Base-by-base conservation (phyloP, 768 basidiomycete genomes). In the Saitozyma podzolica region DNA sequence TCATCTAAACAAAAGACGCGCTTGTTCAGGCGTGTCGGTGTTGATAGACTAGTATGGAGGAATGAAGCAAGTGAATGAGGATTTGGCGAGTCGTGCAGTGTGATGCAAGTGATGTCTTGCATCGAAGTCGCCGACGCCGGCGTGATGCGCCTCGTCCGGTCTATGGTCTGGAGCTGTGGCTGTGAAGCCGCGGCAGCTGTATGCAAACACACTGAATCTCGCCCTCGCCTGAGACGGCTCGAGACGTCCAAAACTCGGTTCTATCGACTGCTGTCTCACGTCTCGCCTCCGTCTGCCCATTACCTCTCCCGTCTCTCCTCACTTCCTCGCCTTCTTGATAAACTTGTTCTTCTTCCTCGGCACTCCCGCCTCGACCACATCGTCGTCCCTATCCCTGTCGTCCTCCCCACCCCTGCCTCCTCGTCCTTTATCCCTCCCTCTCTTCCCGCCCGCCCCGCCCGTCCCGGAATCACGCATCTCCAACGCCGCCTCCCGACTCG, bases 341-440 rank as follows among this genome's bases (percentile, higher is more conserved):
- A 70, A 70, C 62, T 69, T 69, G 52, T 69, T 78, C 52, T 84
- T 88, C 81, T 85, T 87, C 49, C 72, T 80, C 14, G 91, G 90
- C 85, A 95, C 87, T 1, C 92, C 94, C 50, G 90, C 92, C 80
- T 97, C 90, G 8, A 91, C 86, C 17, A 87, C 83, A 81, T 97
- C 95, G 74, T 99, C 95, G 68, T 97, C 95, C 63, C 92, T 83
- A 80, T 96, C 94, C 74, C 85, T 84, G 57, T 91, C 89, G 73
- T 92, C 93, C 61, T 82, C 83, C 17, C 83, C 84, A 13, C 69
- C 72, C 10, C 84, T 77, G 51, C 68, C 73, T 9, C 69, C 72
- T 37, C 66, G 53, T 8, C 81, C 81, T n/a, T 78, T 79, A 13
- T 82, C 81, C 59, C 84, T 82, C 70, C 82, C 83, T 63, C 85